These are phyloP conservation scores for Paecilomyces sp. DNA, from an alignment of 2,329 filamentous ascomycete genomes.

Conservation along the genomic window DNA sequence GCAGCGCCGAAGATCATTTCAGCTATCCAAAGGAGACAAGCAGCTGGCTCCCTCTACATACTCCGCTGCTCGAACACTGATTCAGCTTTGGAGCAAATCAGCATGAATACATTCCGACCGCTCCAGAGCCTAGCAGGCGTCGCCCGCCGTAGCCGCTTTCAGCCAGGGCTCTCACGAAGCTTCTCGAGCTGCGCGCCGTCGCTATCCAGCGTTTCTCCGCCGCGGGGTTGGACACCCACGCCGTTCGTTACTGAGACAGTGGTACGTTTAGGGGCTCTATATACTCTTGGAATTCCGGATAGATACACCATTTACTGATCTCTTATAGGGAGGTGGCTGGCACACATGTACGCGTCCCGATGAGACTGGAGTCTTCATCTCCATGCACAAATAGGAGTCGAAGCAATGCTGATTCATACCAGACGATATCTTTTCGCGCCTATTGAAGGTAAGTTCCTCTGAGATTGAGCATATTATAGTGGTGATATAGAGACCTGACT, in stretches of 20 bases:
- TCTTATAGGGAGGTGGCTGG: conserved; percentile 61
- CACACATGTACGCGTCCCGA: conserved; percentile 59
- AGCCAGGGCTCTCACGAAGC: conserved; percentile 3
- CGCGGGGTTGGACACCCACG: conserved; percentile 43
- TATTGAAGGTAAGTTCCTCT: conserved; percentile 55
- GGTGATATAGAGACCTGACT: conserved; percentile 34
- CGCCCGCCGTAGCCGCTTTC: neutral
- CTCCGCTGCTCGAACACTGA: neutral
- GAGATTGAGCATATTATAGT: conserved; percentile 17
- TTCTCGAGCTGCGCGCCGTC: conserved; percentile 22
- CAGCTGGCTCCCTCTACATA: neutral
- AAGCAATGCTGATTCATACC: conserved; percentile 9
- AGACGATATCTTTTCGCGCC: conserved; percentile 78
- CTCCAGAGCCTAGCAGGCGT: neutral
- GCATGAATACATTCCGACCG: neutral
- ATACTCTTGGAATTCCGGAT: neutral
- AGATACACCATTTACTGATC: conserved; percentile 12
- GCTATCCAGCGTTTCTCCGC: conserved; percentile 20
- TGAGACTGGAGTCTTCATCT: conserved; percentile 9
- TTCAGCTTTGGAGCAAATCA: neutral
- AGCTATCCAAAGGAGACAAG: neutral
- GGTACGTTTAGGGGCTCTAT: conserved; percentile 34
- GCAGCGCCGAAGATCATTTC: neutral
- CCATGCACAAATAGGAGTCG: conserved; percentile 11
- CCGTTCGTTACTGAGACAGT: conserved; percentile 50